These are phyloP conservation scores for Tricholoma terreum DNA, from an alignment of 768 basidiomycete species.

Conservation along the genomic window DNA sequence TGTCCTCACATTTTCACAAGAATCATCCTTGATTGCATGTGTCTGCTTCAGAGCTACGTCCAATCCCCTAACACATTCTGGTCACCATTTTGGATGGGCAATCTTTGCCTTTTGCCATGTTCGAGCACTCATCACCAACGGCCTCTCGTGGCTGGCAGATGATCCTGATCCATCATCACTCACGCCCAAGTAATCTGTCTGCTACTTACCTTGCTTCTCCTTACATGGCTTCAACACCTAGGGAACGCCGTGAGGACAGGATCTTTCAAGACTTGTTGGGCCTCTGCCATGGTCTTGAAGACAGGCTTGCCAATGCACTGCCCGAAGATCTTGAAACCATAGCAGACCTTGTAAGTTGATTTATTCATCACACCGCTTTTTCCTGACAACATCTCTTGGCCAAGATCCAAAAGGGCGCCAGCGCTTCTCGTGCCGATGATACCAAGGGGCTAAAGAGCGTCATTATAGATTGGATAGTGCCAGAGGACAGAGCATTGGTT, in stretches of 20 bases:
- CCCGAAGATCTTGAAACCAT: neutral
- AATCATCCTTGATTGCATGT: neutral
- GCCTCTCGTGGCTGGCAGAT: neutral
- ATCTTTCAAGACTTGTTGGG: neutral
- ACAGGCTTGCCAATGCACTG: neutral
- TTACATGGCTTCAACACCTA: neutral
- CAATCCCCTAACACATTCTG: neutral
- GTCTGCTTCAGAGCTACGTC: neutral
- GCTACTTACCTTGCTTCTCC: neutral
- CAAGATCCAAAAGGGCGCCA: neutral
- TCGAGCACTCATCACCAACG: neutral
- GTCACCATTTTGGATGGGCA: conserved; percentile 2
- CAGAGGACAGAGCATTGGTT: neutral
- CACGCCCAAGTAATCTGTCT: neutral
- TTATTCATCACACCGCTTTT: neutral
- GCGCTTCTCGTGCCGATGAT: neutral
- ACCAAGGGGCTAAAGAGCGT: neutral
- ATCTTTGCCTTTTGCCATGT: neutral
- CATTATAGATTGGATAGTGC: neutral
- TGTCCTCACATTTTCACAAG: neutral
- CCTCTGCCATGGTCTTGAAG: neutral
- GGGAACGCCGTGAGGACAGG: neutral
- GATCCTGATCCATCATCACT: neutral
- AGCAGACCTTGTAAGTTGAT: neutral
- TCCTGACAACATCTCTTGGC: neutral